Evolutionary conservation across 768 basidiomycete species (phyloP).

Genomic region (Lactarius vividus): DNA sequence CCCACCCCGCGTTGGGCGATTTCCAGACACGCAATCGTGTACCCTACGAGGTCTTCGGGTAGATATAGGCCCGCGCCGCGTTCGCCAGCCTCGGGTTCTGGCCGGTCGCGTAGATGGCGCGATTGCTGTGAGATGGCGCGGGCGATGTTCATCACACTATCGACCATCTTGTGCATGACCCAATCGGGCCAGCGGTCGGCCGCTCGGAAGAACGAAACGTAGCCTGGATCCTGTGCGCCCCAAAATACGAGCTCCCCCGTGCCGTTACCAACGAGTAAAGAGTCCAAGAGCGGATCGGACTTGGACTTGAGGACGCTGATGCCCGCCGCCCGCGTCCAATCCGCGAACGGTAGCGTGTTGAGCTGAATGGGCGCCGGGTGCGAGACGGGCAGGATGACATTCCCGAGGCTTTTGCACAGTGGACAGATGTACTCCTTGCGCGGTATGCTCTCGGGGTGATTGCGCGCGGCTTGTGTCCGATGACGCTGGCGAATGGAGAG

Average conservation of each 20-base stretch:
- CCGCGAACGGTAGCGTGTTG: conserved; percentile 66
- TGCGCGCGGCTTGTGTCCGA: conserved; percentile 81
- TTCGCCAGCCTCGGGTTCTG: conserved; percentile 67
- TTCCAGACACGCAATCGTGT: conserved; percentile 82
- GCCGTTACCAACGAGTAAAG: conserved; percentile 71
- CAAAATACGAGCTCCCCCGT: conserved; percentile 90
- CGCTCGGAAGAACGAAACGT: conserved; percentile 52
- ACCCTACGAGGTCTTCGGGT: conserved; percentile 87
- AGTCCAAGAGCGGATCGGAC: conserved; percentile 68
- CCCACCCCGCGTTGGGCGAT: conserved; percentile 71
- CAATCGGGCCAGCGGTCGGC: conserved; percentile 51
- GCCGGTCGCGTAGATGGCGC: conserved; percentile 73
- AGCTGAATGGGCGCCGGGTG: conserved; percentile 47
- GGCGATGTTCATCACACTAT: conserved; percentile 76
- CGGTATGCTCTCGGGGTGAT: conserved; percentile 93
- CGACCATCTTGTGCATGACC: conserved; percentile 77
- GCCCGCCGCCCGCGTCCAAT: conserved; percentile 88
- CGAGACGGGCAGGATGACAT: conserved; percentile 84
- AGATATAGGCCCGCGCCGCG: conserved; percentile 86
- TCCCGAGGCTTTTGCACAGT: conserved; percentile 93
- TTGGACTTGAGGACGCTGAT: conserved; percentile 86
- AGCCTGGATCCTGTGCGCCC: conserved; percentile 78
- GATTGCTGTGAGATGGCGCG: conserved; percentile 84
- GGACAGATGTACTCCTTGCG: conserved; percentile 96
- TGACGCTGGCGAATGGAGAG: conserved; percentile 84